Base-by-base conservation (phyloP, 441 rosid species). In the Pelargonium citronellum region DNA sequence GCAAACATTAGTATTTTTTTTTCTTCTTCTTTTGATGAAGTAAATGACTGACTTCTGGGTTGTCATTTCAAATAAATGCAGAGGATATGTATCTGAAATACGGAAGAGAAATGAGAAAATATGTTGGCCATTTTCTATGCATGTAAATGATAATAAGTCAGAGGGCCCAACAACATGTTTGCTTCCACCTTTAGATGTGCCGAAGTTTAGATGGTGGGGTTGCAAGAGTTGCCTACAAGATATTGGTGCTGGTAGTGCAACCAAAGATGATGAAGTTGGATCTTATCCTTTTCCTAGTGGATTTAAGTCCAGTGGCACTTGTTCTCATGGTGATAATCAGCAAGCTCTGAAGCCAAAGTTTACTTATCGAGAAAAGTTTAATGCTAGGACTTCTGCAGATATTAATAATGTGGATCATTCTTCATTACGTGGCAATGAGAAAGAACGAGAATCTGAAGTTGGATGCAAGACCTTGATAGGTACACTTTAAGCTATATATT, bases 61-160 rank as follows among this genome's bases (percentile, higher is more conserved):
- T 15, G 66, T 22, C 30, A 24, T 30, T 30, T 43, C 61, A 55
- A 44, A 7, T 20, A 58, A 74, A 34, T 84, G 87, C 91, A 95
- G 99, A 66, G 87, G 85, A 64, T 88, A 77, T 86, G 99, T 87
- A 67, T 86, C 98, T 71, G 87, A 88, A 80, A 75, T 80, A 44
- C 93, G 96, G 62, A 77, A 80, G 57, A 88, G 69, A 58, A 88
- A 95, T 77, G 72, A 66, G 79, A 87, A 72, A 78, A 73, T 73
- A 41, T 84, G 89, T 73, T 89, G 89, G 91, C 99, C 97, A n/a
- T 95, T 92, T 82, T 62, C 83, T 41, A 77, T 74, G 73, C 86
- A 85, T 71, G 75, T 39, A 53, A 72, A 67, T 49, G 63, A 73
- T 67, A 17, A 69, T 72, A 73, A 73, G 19, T 79, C 73, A 71